phyloP scores from a whole-genome alignment of 805 yeast species.

The Brettanomyces anomalus region DNA sequence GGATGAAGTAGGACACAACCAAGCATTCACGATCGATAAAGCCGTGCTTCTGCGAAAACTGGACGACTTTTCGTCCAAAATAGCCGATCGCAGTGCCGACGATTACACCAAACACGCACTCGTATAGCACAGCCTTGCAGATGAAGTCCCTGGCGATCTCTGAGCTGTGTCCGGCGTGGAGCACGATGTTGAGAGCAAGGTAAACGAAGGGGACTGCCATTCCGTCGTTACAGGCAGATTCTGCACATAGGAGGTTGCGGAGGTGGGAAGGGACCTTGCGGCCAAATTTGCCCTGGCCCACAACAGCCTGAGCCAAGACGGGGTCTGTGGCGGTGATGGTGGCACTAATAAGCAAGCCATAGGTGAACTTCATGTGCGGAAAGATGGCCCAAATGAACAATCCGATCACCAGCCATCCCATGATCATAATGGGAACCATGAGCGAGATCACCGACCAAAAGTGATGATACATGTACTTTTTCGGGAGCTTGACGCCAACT shows the following conservation, averaged over 20 bases:
- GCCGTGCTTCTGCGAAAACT: conserved; percentile 37
- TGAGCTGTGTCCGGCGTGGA: conserved; percentile 37
- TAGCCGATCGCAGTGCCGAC: conserved; percentile 48
- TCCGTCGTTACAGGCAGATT: conserved; percentile 69
- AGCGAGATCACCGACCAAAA: conserved; percentile 46
- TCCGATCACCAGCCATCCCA: conserved; percentile 59
- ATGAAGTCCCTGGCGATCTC: conserved; percentile 55
- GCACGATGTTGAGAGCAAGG: conserved; percentile 43
- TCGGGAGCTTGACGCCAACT: conserved; percentile 61
- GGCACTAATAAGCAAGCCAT: conserved; percentile 52
- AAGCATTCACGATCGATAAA: conserved; percentile 53
- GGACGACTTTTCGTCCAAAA: conserved; percentile 36
- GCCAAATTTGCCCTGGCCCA: conserved; percentile 62
- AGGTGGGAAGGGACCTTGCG: conserved; percentile 51
- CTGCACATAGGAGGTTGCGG: conserved; percentile 54
- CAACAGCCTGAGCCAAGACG: conserved; percentile 60
- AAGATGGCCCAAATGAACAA: conserved; percentile 51
- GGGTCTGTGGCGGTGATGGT: conserved; percentile 75
- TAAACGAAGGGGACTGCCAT: conserved; percentile 60
- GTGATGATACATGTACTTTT: conserved; percentile 48
- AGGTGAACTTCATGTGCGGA: conserved; percentile 45
- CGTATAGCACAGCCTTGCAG: conserved; percentile 47
- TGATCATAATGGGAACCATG: conserved; percentile 59
- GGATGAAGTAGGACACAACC: conserved; percentile 39
- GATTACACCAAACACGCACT: conserved; percentile 45